Conservation (phyloP, 2,329 filamentous ascomycete species). For the Colletotrichum sp. region DNA sequence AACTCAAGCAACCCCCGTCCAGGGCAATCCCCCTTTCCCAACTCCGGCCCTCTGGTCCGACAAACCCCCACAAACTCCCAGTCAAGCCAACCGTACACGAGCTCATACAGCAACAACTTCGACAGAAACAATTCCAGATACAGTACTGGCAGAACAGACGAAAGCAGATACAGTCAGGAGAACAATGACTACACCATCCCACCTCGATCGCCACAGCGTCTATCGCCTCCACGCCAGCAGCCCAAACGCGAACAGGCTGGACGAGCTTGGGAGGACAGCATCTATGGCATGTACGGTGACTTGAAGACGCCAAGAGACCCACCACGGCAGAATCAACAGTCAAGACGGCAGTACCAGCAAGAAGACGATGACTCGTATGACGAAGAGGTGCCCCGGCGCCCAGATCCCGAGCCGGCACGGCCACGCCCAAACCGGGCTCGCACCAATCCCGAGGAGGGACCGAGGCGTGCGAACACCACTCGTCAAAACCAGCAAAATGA, state of each 20-base stretch:
- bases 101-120: slow-evolving; percentile 20
- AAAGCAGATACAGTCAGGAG: not conserved
- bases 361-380: slow-evolving; percentile 3
- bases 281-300: slow-evolving; percentile 18
- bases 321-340: not conserved
- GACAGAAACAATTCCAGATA: slow-evolving; percentile 8
- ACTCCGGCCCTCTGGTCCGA: not conserved
- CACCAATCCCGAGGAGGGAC: not conserved
- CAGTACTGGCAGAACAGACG: slow-evolving; percentile 3
- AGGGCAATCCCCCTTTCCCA: slow-evolving; percentile 15
- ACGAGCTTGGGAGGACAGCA: slow-evolving; percentile 13
- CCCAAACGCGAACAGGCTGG: not conserved
- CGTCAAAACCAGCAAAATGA: not conserved
- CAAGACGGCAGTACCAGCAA: not conserved
- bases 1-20: slow-evolving; percentile 19
- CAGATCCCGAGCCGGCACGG: not conserved
- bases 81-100: not conserved
- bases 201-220: not conserved
- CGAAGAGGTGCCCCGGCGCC: not conserved
- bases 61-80: not conserved
- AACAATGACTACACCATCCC: not conserved
- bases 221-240: not conserved
- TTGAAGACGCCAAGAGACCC: slow-evolving; percentile 6
- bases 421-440: not conserved
- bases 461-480: not conserved